Base-by-base conservation (phyloP, 2,329 filamentous ascomycete genomes). In the Colletotrichum acutatum region DNA sequence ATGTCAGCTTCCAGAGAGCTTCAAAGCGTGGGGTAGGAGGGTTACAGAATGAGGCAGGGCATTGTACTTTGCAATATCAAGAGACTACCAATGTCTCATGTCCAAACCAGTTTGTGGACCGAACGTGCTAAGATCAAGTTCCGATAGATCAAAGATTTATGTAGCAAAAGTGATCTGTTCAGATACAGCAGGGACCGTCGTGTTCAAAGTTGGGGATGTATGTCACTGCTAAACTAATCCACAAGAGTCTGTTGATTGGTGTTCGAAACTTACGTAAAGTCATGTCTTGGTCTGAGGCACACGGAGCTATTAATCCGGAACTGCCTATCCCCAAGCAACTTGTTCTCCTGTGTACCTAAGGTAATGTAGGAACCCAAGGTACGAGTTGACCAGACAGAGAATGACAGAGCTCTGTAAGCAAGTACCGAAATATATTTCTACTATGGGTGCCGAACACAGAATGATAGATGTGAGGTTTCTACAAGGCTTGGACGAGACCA, bases 11-110 rank as follows among this genome's bases (percentile, higher is more conserved):
- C 34, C 12, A 1, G 5, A 0, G 42, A 14, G 30, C 52, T 26
- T 42, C 52, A 54, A 59, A 60, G 32, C 56, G 70, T 70, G 70
- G 70, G 70, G 66, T 68, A 68, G 42, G 46, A 68, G 64, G 70
- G 70, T 22, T 64, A 59, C 60, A 72, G 54, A 68, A 68, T 2
- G 42, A 37, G 42, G 37, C 58, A 58, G 19, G 42, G 42, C n/a
- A n/a, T n/a, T n/a, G 19, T 49, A n/a, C 19, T 9, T 22, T 11
- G 42, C 4, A 9, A 22, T 19, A 1, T 49, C 14, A 46, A 3
- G 42, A 46, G 42, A 19, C 0, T 16, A 16, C 42, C 16, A 19
- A n/a, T n/a, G 16, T 46, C 42, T 19, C 16, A 37, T 37, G 0
- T 37, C 3, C 3, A 49, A 8, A 49, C 16, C 60, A 46, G 26